phyloP scores from a whole-genome alignment of 495 filamentous ascomycete species.

The Neurospora discreta region DNA sequence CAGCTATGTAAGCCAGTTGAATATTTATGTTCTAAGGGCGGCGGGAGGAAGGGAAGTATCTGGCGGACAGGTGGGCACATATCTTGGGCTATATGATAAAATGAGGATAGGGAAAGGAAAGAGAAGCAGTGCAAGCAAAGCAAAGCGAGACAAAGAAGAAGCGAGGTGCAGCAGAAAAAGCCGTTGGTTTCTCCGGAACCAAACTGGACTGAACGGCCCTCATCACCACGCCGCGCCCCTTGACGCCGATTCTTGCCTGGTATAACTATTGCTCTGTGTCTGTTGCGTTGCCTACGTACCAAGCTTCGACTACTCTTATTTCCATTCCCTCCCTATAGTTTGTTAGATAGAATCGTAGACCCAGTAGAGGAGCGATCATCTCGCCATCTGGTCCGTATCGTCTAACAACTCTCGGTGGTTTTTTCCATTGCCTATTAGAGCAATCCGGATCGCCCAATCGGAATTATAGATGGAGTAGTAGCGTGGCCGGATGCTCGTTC shows the following conservation, averaged over 20 bases:
- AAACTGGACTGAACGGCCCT: not conserved
- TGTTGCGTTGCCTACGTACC: not conserved
- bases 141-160: not conserved
- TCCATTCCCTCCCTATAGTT: not conserved
- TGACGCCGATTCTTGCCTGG: not conserved
- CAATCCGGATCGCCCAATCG: not conserved
- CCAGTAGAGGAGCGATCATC: not conserved
- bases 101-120: not conserved
- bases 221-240: not conserved
- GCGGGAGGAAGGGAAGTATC: not conserved
- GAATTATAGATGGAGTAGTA: not conserved
- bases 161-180: not conserved
- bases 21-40: not conserved
- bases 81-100: not conserved
- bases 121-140: not conserved
- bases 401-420: not conserved
- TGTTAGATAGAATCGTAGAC: too few relatives aligned
- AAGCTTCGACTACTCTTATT: not conserved
- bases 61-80: not conserved
- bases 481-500: not conserved
- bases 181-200: not conserved
- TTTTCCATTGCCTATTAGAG: not conserved
- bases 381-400: not conserved
- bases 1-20: too few relatives aligned
- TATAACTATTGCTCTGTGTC: not conserved